A percentile compares a stretch with the other conserved stretches of the same genome.
phyloP scores from a whole-genome alignment of 108 stramenopile species.

The Skeletonema marinoi region DNA sequence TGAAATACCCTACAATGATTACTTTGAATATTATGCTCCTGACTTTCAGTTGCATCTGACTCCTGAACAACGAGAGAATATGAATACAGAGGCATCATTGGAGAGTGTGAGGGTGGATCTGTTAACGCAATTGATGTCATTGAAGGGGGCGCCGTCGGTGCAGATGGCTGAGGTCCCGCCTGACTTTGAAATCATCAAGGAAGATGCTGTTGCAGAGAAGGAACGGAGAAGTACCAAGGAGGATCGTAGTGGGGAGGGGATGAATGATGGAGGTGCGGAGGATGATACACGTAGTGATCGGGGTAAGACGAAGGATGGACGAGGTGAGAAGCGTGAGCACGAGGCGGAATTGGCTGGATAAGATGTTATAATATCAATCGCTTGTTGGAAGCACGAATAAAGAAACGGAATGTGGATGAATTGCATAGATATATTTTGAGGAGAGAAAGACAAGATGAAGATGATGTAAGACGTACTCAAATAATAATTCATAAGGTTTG shows the following conservation, averaged over 20 bases:
- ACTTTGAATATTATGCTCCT: slow-evolving; percentile 99
- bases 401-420: not conserved
- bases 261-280: slow-evolving; percentile 46
- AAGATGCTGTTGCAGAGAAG: slow-evolving; percentile 45
- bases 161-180: slow-evolving; percentile 93
- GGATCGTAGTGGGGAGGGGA: slow-evolving; percentile 27
- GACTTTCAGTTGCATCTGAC: slow-evolving; percentile 96
- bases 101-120: slow-evolving; percentile 74
- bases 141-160: slow-evolving; percentile 92
- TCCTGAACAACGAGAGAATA: slow-evolving; percentile 84
- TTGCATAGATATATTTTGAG: not conserved
- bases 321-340: slow-evolving; percentile 44
- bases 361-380: not conserved
- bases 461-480: too few relatives aligned
- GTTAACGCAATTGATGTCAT: slow-evolving; percentile 76
- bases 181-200: slow-evolving; percentile 61
- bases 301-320: slow-evolving; percentile 45
- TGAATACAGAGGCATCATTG: slow-evolving; percentile 71
- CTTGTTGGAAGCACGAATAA: not conserved
- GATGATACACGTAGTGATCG: slow-evolving; percentile 38
- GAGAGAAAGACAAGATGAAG: not conserved
- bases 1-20: slow-evolving; percentile 99
- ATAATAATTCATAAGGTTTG: too few relatives aligned
- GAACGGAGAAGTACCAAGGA: slow-evolving; percentile 23
- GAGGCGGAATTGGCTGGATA: slow-evolving; percentile 42